Evolutionary conservation across 345 rosid genomes (phyloP).

Genomic region (Hevea brasiliensis): DNA sequence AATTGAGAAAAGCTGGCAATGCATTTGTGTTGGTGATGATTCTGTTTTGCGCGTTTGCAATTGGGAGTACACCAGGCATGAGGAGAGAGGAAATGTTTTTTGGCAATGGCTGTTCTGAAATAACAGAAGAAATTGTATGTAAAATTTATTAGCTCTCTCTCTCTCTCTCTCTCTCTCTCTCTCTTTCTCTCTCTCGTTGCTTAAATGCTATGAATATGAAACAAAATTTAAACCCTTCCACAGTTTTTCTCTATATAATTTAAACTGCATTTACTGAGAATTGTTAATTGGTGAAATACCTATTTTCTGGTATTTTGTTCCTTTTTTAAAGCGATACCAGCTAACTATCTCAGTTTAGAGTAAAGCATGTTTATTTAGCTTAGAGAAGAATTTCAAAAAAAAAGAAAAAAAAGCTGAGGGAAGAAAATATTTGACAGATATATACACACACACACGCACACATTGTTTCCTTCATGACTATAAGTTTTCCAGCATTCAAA

Average conservation of each 20-base stretch:
- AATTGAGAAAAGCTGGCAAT: conserved; percentile 32
- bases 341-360: no score
- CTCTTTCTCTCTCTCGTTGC: not conserved
- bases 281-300: no score
- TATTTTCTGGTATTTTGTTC: no score
- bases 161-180: not conserved
- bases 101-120: conserved; percentile 19
- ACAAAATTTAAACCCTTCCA: no score
- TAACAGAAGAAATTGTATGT: conserved; percentile 32
- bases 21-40: conserved; percentile 30
- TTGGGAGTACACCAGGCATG: conserved; percentile 27
- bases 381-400: not conserved
- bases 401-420: no score
- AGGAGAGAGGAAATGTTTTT: conserved; percentile 14
- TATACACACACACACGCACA: no score
- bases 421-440: no score
- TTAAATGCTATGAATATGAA: no score
- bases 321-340: no score
- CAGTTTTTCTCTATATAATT: no score
- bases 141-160: not conserved
- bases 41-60: conserved; percentile 36
- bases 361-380: not conserved
- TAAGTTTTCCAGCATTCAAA: not conserved
- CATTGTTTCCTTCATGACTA: no score
- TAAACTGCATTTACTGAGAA: no score